phyloP scores from a whole-genome alignment of 768 basidiomycete species.

The Gymnopilus dilepis region DNA sequence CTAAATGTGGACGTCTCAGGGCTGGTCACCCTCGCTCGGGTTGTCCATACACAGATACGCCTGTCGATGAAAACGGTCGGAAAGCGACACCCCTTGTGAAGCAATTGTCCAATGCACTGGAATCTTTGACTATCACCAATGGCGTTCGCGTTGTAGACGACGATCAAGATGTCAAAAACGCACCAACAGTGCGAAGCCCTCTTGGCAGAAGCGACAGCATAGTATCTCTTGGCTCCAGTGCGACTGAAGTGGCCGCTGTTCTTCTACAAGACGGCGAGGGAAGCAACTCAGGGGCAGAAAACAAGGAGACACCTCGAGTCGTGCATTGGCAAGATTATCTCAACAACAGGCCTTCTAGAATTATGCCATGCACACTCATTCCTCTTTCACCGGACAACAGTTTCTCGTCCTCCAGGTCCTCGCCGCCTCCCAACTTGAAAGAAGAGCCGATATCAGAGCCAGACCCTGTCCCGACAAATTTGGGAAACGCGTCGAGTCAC shows the following conservation, averaged over 20 bases:
- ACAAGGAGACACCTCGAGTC: slow-evolving; percentile 37
- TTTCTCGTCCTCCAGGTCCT: slow-evolving; percentile 30
- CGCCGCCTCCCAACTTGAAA: slow-evolving; percentile 11
- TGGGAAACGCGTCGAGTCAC: slow-evolving; percentile 14
- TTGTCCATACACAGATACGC: slow-evolving; percentile 52
- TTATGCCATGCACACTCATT: slow-evolving; percentile 62
- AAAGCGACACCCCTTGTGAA: slow-evolving; percentile 18
- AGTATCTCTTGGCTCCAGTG: slow-evolving; percentile 54
- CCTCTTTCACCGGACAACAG: slow-evolving; percentile 54
- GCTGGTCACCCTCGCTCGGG: slow-evolving; percentile 68
- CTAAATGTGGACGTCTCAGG: slow-evolving; percentile 57
- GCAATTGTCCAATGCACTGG: slow-evolving; percentile 46
- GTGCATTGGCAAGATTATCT: slow-evolving; percentile 41
- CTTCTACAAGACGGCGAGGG: slow-evolving; percentile 43
- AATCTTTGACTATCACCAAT: slow-evolving; percentile 49
- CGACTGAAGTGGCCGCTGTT: slow-evolving; percentile 50
- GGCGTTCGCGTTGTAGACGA: slow-evolving; percentile 19
- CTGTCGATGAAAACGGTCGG: slow-evolving; percentile 19
- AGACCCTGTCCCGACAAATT: slow-evolving; percentile 18
- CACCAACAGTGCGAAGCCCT: slow-evolving; percentile 36
- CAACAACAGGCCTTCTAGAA: slow-evolving; percentile 34
- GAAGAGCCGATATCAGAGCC: slow-evolving; percentile 16
- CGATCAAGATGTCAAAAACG: slow-evolving; percentile 40
- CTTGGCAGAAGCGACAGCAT: slow-evolving; percentile 46
- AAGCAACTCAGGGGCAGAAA: slow-evolving; percentile 25